phyloP scores from a whole-genome alignment of 2,329 filamentous ascomycete genomes.

The Sarocladiaceae sp. region DNA sequence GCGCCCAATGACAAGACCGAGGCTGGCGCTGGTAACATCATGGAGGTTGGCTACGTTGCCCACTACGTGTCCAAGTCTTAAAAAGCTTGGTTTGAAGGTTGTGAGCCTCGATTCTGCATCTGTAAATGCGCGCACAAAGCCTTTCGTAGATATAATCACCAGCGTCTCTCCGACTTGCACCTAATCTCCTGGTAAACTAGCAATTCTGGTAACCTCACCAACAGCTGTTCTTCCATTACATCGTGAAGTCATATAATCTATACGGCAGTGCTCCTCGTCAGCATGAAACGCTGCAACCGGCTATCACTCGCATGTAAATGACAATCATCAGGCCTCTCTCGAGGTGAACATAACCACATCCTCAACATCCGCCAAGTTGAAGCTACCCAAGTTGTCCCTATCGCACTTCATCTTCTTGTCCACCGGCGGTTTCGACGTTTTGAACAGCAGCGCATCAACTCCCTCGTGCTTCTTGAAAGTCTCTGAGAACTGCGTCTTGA shows the following conservation, averaged over 20 bases:
- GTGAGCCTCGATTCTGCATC: not conserved
- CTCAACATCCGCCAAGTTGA: not conserved
- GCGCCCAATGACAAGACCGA: slow-evolving; percentile 38
- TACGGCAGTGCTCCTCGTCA: too few relatives aligned
- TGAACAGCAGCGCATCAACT: not conserved
- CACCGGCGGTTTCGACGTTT: not conserved
- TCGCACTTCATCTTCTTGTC: not conserved
- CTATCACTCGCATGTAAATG: not conserved
- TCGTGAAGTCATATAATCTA: too few relatives aligned
- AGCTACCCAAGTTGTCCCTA: not conserved
- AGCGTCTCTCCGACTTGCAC: too few relatives aligned
- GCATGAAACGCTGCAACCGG: too few relatives aligned
- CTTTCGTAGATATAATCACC: too few relatives aligned
- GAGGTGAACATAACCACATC: not conserved
- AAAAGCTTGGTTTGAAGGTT: slow-evolving; percentile 8
- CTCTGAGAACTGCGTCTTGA: not conserved
- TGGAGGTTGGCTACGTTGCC: slow-evolving; percentile 47
- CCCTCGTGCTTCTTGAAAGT: not conserved
- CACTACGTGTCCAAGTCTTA: slow-evolving; percentile 29
- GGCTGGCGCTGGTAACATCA: slow-evolving; percentile 39
- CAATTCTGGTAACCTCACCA: too few relatives aligned
- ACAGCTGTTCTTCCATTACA: too few relatives aligned
- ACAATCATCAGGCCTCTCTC: not conserved
- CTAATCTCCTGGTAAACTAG: too few relatives aligned
- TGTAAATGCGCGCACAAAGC: not conserved